Evolutionary conservation across 129 eudicot species (phyloP).

Genomic region (Escallonia herrerae): DNA sequence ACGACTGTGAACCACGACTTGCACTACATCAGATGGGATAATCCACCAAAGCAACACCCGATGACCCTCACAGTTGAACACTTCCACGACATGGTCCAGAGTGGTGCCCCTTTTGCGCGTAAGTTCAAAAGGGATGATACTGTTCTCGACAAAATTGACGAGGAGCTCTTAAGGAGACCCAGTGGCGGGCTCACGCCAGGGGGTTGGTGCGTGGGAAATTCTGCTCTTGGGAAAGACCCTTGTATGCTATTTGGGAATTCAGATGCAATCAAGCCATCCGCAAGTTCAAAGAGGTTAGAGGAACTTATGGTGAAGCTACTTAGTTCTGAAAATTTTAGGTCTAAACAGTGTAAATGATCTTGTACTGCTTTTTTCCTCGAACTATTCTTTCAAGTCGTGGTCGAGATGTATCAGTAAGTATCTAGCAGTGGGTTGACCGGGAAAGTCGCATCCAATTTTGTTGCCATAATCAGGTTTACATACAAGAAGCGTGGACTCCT

Average conservation of each 20-base stretch:
- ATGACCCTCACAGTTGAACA: conserved; percentile 49
- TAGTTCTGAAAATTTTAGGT: conserved; percentile 69
- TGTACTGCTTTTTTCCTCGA: not conserved
- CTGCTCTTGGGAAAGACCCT: conserved; percentile 39
- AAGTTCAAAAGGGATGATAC: conserved; percentile 50
- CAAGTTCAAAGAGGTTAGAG: conserved; percentile 65
- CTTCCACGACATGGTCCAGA: conserved; percentile 61
- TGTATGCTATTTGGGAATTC: conserved; percentile 37
- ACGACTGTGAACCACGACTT: conserved; percentile 90
- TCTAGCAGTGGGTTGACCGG: too few relatives aligned
- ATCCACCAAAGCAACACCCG: conserved; percentile 69
- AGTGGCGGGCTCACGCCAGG: conserved; percentile 41
- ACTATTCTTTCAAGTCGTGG: not conserved
- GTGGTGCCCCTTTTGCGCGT: conserved; percentile 88
- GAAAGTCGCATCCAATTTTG: too few relatives aligned
- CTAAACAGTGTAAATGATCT: conserved; percentile 71
- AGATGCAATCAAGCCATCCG: conserved; percentile 65
- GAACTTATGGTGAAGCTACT: conserved; percentile 63
- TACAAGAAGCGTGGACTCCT: too few relatives aligned
- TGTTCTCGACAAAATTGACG: conserved; percentile 70
- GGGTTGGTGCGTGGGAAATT: conserved; percentile 54
- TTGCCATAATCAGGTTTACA: too few relatives aligned
- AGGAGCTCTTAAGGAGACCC: conserved; percentile 45
- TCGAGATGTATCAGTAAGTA: too few relatives aligned
- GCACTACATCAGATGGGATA: conserved; percentile 83